phyloP scores from a whole-genome alignment of 1,284 basidiomycete species.

The Fomitopsis schrenkii region DNA sequence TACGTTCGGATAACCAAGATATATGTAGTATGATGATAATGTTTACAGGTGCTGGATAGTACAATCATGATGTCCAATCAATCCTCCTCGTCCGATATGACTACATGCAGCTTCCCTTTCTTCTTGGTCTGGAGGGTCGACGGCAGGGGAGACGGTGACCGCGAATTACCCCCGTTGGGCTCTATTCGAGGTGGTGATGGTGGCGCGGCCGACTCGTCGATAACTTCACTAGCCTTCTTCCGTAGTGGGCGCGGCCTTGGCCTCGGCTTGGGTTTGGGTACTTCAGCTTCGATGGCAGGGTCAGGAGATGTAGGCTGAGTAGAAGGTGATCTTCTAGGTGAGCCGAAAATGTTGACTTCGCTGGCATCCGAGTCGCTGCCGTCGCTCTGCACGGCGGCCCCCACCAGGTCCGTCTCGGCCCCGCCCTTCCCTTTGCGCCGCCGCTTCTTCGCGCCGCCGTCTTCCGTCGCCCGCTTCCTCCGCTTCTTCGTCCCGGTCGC shows the following conservation, averaged over 20 bases:
- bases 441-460: constrained; percentile 21
- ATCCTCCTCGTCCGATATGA: constrained; percentile 5
- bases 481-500: constrained; percentile 69
- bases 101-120: constrained; percentile 6
- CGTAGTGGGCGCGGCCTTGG: constrained; percentile 23
- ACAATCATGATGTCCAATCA: background rate
- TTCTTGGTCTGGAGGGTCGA: background rate
- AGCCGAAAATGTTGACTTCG: constrained; percentile 21
- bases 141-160: background rate
- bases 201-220: background rate
- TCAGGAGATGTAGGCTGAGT: constrained; percentile 19
- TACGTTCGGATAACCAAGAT: too few species aligned
- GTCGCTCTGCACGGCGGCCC: constrained; percentile 6
- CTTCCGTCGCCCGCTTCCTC: constrained; percentile 34
- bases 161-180: background rate
- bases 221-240: background rate
- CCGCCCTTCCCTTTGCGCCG: constrained; percentile 16
- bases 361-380: constrained; percentile 16
- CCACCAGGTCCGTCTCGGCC: constrained; percentile 1
- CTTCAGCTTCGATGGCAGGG: background rate
- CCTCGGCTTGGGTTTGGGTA: constrained; percentile 15
- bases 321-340: constrained; percentile 17
- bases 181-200: background rate
- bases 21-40: too few species aligned
- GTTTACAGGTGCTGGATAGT: background rate